A percentile compares a stretch with the other conserved stretches of the same genome.
These are phyloP conservation scores for Alliaria petiolata DNA, from an alignment of 345 rosid genomes.

Conservation along the genomic window DNA sequence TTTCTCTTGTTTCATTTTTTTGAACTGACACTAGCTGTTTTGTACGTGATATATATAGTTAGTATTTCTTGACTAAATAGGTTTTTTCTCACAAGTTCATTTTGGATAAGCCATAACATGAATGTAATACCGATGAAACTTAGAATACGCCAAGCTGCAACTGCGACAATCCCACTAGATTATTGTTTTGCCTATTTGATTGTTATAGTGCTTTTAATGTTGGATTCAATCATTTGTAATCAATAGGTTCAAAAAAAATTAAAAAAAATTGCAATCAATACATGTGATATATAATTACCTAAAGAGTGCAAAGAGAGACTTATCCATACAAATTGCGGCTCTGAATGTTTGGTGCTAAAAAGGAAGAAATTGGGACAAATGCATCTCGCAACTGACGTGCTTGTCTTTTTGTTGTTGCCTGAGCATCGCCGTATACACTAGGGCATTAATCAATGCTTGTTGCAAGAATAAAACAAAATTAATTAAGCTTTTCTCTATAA, in stretches of 20 bases:
- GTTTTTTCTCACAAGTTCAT: conserved; percentile 1
- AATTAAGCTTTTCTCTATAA: background rate
- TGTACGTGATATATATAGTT: background rate
- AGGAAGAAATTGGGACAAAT: conserved; percentile 16
- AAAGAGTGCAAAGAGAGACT: conserved; percentile 25
- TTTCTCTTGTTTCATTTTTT: background rate
- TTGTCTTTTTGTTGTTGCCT: conserved; percentile 34
- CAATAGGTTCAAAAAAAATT: no score
- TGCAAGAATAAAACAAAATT: background rate
- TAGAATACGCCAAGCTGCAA: background rate
- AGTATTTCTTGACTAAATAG: background rate
- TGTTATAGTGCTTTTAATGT: background rate
- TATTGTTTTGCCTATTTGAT: conserved; percentile 1
- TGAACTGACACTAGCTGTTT: background rate
- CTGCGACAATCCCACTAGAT: background rate
- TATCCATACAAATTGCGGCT: conserved; percentile 32
- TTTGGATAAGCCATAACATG: conserved; percentile 1
- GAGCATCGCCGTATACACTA: conserved; percentile 20
- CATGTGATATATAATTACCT: background rate
- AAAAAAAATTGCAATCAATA: background rate
- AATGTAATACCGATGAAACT: background rate
- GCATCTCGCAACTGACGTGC: conserved; percentile 15
- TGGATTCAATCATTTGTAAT: background rate
- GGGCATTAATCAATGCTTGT: conserved; percentile 10
- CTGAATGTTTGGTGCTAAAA: conserved; percentile 28